Conservation (phyloP, 108 stramenopile genomes). For the Cyclotella baltica region DNA sequence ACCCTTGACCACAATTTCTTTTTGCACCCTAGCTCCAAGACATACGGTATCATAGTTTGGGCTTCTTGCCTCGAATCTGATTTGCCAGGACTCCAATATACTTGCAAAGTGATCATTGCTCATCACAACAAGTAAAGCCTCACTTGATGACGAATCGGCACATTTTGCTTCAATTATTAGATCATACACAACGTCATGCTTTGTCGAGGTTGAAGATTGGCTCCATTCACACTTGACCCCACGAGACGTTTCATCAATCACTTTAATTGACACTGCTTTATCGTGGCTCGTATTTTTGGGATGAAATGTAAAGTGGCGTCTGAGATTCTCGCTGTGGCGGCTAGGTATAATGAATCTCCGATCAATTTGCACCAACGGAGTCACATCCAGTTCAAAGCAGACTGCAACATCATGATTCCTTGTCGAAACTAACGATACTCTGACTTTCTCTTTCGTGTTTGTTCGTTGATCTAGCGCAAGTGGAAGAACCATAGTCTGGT, state of each 20-base stretch:
- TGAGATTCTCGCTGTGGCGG: slow-evolving; percentile 11
- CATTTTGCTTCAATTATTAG: background rate
- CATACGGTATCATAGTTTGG: slow-evolving; percentile 4
- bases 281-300: background rate
- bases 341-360: slow-evolving; percentile 18
- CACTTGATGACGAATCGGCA: background rate
- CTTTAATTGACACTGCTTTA: slow-evolving; percentile 5
- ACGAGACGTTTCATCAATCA: slow-evolving; percentile 6
- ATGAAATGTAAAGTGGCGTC: background rate
- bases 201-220: background rate
- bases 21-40: background rate
- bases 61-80: background rate
- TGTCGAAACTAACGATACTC: slow-evolving; percentile 4
- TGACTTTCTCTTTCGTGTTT: background rate
- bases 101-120: slow-evolving; percentile 15
- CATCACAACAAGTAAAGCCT: slow-evolving; percentile 4
- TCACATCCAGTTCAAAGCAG: background rate
- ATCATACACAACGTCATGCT: background rate
- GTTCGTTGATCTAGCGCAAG: slow-evolving; percentile 9
- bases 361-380: slow-evolving; percentile 9
- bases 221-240: slow-evolving; percentile 18
- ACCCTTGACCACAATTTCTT: slow-evolving; percentile 13
- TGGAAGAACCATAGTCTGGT: slow-evolving; percentile 6
- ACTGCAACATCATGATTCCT: background rate
- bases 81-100: slow-evolving; percentile 19